phyloP scores from a whole-genome alignment of 768 basidiomycete genomes.

The Lactarius quietus region DNA sequence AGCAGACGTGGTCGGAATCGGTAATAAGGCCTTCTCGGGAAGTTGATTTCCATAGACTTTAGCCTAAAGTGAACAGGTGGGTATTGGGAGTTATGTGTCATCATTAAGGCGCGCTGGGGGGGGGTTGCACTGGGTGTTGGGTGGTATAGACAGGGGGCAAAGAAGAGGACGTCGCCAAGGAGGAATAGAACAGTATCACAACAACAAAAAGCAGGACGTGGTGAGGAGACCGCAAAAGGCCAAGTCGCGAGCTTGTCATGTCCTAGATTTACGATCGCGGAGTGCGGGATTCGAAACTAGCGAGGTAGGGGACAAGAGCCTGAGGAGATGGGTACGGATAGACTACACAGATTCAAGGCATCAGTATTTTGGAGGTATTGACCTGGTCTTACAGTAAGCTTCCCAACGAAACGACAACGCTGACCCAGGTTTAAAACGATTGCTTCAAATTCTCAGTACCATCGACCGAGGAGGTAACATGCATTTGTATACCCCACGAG shows the following conservation, averaged over 20 bases:
- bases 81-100: not conserved
- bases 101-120: not conserved
- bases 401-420: too few species aligned
- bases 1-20: slow-evolving; percentile 1
- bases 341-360: too few species aligned
- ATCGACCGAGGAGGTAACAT: too few species aligned
- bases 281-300: slow-evolving; percentile 14
- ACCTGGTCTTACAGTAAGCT: too few species aligned
- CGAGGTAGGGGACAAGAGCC: too few species aligned
- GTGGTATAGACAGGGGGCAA: not conserved
- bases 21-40: not conserved
- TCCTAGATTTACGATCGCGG: slow-evolving; percentile 13
- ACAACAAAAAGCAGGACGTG: not conserved
- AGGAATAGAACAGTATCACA: not conserved
- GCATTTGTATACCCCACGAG: too few species aligned
- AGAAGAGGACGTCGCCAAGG: not conserved
- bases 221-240: not conserved
- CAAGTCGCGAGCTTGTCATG: not conserved
- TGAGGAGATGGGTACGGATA: too few species aligned
- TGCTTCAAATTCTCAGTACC: too few species aligned
- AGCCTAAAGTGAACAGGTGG: not conserved
- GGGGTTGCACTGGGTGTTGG: not conserved
- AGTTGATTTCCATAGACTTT: not conserved
- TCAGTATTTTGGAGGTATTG: too few species aligned
- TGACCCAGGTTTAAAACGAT: too few species aligned